Evolutionary conservation across 2,329 filamentous ascomycete species (phyloP).

Genomic region (Pseudocercospora eumusae): DNA sequence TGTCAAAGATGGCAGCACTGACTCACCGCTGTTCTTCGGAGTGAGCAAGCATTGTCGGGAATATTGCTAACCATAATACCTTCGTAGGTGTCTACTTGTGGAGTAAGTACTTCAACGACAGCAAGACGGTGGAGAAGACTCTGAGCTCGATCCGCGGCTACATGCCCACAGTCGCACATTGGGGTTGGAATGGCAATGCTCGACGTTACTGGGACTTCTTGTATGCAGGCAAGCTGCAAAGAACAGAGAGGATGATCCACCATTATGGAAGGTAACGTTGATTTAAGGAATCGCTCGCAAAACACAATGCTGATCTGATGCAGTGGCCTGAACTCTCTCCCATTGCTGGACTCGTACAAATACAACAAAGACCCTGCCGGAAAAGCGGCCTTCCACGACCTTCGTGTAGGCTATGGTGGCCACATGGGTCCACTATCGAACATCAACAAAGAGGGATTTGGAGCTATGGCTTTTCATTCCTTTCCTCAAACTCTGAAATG

Average conservation of each 20-base stretch:
- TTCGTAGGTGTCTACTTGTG: slow-evolving; percentile 53
- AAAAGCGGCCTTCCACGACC: slow-evolving; percentile 49
- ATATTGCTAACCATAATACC: too few species aligned
- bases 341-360: slow-evolving; percentile 56
- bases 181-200: slow-evolving; percentile 65
- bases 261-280: slow-evolving; percentile 53
- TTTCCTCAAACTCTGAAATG: slow-evolving; percentile 58
- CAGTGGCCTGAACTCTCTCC: slow-evolving; percentile 59
- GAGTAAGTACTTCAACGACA: slow-evolving; percentile 51
- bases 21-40: too few species aligned
- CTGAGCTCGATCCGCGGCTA: slow-evolving; percentile 59
- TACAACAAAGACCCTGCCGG: slow-evolving; percentile 40
- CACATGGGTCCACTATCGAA: slow-evolving; percentile 57
- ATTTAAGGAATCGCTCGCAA: background rate
- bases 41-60: too few species aligned
- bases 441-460: slow-evolving; percentile 58
- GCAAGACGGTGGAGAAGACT: slow-evolving; percentile 53
- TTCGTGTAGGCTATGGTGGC: slow-evolving; percentile 59
- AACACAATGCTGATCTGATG: background rate
- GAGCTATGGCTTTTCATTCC: slow-evolving; percentile 59
- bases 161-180: slow-evolving; percentile 60
- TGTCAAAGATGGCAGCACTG: too few species aligned
- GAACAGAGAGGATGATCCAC: slow-evolving; percentile 56
- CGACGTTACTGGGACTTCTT: slow-evolving; percentile 63
- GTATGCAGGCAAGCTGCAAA: slow-evolving; percentile 47